phyloP scores from a whole-genome alignment of 768 basidiomycete genomes.

The Jaapia argillacea region DNA sequence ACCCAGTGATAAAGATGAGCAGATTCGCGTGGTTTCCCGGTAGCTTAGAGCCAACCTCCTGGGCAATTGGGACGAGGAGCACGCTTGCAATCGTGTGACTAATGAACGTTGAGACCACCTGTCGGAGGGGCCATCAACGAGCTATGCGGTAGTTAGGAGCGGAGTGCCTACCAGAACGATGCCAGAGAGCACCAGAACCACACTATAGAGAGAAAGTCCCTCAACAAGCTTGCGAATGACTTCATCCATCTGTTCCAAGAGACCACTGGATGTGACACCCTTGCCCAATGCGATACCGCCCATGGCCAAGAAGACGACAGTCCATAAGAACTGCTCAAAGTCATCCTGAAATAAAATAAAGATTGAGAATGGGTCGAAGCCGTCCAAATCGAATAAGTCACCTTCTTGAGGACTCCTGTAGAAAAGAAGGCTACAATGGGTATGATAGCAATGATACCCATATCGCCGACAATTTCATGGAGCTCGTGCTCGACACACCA shows the following conservation, averaged over 20 bases:
- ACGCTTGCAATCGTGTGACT: conserved; percentile 97
- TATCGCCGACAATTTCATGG: conserved; percentile 76
- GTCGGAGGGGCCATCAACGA: neutral
- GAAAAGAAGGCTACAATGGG: conserved; percentile 93
- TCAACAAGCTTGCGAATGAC: conserved; percentile 49
- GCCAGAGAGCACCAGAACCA: conserved; percentile 49
- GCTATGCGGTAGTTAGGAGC: neutral
- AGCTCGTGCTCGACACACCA: conserved; percentile 87
- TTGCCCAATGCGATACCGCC: conserved; percentile 95
- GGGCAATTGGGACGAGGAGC: conserved; percentile 92
- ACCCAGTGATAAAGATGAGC: conserved; percentile 86
- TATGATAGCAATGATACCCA: conserved; percentile 94
- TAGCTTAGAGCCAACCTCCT: conserved; percentile 77
- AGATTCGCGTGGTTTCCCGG: conserved; percentile 61
- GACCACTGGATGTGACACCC: conserved; percentile 82
- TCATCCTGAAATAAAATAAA: conserved; percentile 51
- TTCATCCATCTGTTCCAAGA: conserved; percentile 69
- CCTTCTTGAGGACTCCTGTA: conserved; percentile 90
- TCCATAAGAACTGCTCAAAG: conserved; percentile 92
- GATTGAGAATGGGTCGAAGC: conserved; percentile 2
- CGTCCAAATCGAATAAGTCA: conserved; percentile 17
- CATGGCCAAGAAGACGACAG: conserved; percentile 94
- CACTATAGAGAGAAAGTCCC: conserved; percentile 54
- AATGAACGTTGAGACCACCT: conserved; percentile 91
- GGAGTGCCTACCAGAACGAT: conserved; percentile 19